Evolutionary conservation across 257 asterid genomes (phyloP).

Genomic region (Cruciata laevipes): DNA sequence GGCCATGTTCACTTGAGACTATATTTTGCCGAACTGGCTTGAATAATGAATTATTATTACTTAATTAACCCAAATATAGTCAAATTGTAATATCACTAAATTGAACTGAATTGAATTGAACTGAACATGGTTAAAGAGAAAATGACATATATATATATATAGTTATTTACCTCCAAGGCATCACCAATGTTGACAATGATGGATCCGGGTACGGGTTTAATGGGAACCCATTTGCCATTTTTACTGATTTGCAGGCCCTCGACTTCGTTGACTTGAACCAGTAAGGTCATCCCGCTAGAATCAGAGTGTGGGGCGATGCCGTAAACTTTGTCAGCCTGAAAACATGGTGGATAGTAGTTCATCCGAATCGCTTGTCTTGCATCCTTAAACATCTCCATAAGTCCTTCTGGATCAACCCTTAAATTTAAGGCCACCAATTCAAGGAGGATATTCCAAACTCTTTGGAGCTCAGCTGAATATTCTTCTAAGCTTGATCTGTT

Average conservation of each 20-base stretch:
- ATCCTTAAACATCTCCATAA: neutral
- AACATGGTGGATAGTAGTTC: neutral
- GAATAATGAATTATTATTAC: no score
- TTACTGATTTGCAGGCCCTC: constrained; percentile 27
- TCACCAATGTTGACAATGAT: constrained; percentile 34
- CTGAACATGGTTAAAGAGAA: no score
- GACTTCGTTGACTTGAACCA: neutral
- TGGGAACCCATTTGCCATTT: constrained; percentile 20
- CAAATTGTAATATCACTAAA: no score
- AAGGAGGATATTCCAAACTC: neutral
- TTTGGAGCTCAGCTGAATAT: neutral
- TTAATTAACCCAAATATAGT: no score
- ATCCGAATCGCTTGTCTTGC: neutral
- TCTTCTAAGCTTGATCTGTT: neutral
- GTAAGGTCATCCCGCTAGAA: neutral
- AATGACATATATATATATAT: no score
- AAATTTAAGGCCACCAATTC: neutral
- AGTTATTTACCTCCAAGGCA: constrained; percentile 28
- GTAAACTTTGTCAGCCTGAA: neutral
- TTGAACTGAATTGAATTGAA: no score
- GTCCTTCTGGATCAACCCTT: neutral
- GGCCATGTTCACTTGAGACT: no score
- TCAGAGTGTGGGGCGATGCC: neutral
- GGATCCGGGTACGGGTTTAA: constrained; percentile 22
- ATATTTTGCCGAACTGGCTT: no score